Evolutionary conservation across 148 eudicot species (phyloP).

Genomic region (Rhododendron griersonianum): DNA sequence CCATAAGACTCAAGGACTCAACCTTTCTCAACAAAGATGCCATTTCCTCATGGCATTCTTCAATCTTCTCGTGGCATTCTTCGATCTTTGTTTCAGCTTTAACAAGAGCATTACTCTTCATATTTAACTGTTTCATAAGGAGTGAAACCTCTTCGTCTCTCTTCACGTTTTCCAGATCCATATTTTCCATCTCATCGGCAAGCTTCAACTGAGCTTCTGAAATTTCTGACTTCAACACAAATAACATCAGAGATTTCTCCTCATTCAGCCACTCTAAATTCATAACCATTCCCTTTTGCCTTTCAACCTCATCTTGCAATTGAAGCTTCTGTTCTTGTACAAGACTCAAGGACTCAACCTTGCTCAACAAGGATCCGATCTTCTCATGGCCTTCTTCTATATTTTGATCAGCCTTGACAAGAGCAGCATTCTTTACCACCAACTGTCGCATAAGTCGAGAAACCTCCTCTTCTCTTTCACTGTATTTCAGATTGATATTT

Average conservation of each 20-base stretch:
- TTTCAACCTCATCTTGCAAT: conserved; percentile 15
- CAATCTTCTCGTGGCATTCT: conserved; percentile 5
- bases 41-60: conserved; percentile 3
- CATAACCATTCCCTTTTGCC: conserved; percentile 14
- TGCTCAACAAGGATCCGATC: conserved; percentile 11
- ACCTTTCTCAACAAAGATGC: conserved; percentile 5
- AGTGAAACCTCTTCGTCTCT: conserved; percentile 18
- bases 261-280: conserved; percentile 60
- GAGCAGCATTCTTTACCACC: conserved; percentile 30
- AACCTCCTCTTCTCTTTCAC: conserved; percentile 21
- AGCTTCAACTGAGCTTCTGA: conserved; percentile 22
- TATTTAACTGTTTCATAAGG: conserved; percentile 44
- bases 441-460: conserved; percentile 36
- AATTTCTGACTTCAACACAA: conserved; percentile 44
- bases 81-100: conserved; percentile 12
- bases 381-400: conserved; percentile 40
- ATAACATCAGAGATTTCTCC: conserved; percentile 52
- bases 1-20: conserved; percentile 17
- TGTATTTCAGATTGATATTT: conserved; percentile 14
- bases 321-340: conserved; percentile 25
- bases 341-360: conserved; percentile 17
- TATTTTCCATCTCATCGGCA: conserved; percentile 11
- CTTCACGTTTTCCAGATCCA: conserved; percentile 19
- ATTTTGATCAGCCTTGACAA: conserved; percentile 23
- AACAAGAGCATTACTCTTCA: conserved; percentile 23